Base-by-base conservation (phyloP, 1,284 basidiomycete species). In the Crepidotus sp. region DNA sequence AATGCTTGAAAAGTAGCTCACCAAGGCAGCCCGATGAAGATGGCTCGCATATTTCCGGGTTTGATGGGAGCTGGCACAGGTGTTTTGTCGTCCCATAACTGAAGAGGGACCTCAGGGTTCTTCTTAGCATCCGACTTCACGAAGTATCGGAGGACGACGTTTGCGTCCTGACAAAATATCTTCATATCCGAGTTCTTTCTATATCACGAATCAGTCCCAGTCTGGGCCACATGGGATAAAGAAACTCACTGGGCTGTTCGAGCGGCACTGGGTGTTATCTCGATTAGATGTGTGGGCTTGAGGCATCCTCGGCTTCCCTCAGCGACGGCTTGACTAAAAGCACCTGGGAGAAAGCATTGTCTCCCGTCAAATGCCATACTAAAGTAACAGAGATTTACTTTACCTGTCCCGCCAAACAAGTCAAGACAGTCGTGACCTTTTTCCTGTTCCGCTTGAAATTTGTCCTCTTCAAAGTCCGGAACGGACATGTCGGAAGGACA, bases 11-110 rank as follows among this genome's bases (percentile, higher is more conserved):
- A 11, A 1, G 2, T 10, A 5, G n/a, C 65, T 40, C 58, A 80
- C 83, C 85, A 88, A 38, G 84, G 84, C 54, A 87, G 82, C 0
- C 85, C 84, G 9, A 77, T 71, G 13, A 75, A 60, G 17, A 88
- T 68, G 26, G 76, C 69, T 37, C 83, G 72, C 33, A 83, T 71
- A 3, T 77, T 67, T 13, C 66, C 70, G 3, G 69, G 71, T 31
- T 62, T 62, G 2, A 73, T 74, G 18, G 73, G 70, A 6, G 59
- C 55, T 6, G 70, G 71, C 7, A 76, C 50, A 7, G 56, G 55
- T 6, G 50, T 55, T 30, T 60, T 60, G 13, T 64, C 55, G 38
- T 62, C 61, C 31, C 58, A 64, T n/a, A 73, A 61, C 36, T 69
- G 66, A 10, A 59, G 60, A 0, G 70, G 64, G 1, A 58, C 55